Evolutionary conservation across 371 early-diverging fungal genomes (phyloP).

Genomic region (Mucor piriformis): DNA sequence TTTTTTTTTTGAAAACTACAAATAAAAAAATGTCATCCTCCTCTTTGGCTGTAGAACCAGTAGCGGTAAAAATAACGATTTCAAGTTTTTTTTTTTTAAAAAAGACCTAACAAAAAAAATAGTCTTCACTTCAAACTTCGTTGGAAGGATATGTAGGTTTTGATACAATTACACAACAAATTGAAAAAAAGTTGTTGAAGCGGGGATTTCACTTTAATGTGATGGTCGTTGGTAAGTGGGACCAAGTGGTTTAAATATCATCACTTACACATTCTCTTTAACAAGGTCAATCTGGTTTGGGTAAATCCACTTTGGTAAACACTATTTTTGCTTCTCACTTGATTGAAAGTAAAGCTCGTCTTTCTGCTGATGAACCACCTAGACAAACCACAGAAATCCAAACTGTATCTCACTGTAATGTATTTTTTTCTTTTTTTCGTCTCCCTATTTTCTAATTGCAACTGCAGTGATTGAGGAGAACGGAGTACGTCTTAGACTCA

Average conservation of each 20-base stretch:
- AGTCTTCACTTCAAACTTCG: slow-evolving; percentile 50
- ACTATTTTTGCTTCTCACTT: slow-evolving; percentile 89
- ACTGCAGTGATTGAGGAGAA: slow-evolving; percentile 78
- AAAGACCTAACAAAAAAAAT: too few species aligned
- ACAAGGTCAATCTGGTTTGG: slow-evolving; percentile 98
- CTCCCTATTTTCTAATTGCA: slow-evolving; percentile 7
- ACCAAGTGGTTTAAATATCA: too few species aligned
- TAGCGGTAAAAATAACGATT: slow-evolving; percentile 8
- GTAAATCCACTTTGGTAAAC: slow-evolving; percentile 98
- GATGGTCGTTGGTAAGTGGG: slow-evolving; percentile 90
- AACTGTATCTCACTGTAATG: slow-evolving; percentile 77
- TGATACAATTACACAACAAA: slow-evolving; percentile 92
- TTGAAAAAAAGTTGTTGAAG: slow-evolving; percentile 90
- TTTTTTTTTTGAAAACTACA: not conserved
- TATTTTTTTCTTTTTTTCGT: slow-evolving; percentile 13
- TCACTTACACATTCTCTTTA: too few species aligned
- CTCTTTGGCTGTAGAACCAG: slow-evolving; percentile 11
- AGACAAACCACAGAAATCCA: slow-evolving; percentile 87
- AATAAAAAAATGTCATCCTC: slow-evolving; percentile 16
- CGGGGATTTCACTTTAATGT: slow-evolving; percentile 95
- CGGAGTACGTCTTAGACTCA: slow-evolving; percentile 81
- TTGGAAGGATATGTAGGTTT: slow-evolving; percentile 89
- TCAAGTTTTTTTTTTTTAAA: too few species aligned
- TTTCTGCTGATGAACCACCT: slow-evolving; percentile 71
- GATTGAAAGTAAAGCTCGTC: slow-evolving; percentile 83